Evolutionary conservation across 2,329 filamentous ascomycete genomes (phyloP), one percentile per base, ranked within the genome.

Genomic region (Exophiala sp.): DNA sequence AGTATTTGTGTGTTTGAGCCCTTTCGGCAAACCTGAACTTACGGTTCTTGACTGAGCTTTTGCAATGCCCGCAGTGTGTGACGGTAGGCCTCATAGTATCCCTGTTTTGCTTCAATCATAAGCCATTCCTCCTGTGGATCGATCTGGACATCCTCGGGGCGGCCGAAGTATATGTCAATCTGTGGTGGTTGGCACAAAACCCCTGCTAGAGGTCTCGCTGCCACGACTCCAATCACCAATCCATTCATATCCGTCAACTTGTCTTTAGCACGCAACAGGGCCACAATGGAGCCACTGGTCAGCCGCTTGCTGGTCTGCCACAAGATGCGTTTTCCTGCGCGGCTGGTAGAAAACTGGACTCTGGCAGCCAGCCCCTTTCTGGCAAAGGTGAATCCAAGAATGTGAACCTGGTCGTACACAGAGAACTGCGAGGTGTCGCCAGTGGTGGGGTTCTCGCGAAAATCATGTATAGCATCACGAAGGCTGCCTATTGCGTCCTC

Each of bases 31-130:
- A 6, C 7, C 34, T 13, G 51, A 9, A 32, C 64, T 57, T 56
- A 72, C 66, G 68, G 67, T 66, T 86, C 82, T 53, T 65, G 64
- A 49, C 68, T 74, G 68, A 78, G 64, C 68, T 81, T 73, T 69
- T 95, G 88, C 1, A 95, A 68, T 0, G 85, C 83, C 11, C 79
- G 70, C 63, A 96, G 73, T 0, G 82, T 83, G 63, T 95, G 81
- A 0, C 86, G 77, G 30, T 80, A 75, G 0, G 86, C 80, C 65
- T 96, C 90, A 56, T 81, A 95, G 63, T 89, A 95, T 1, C 85
- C 83, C 0, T 68, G 66, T 2, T 82, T 77, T 1, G 85, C 77
- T 62, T 95, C 88, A 0, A 95, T 70, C 86, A 95, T 95, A 9
- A 90, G 67, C 65, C 82, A 83, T 59, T 85, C 81, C 27, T 77